Evolutionary conservation across 257 asterid genomes (phyloP).

Genomic region (Paraleonurus japonicus): DNA sequence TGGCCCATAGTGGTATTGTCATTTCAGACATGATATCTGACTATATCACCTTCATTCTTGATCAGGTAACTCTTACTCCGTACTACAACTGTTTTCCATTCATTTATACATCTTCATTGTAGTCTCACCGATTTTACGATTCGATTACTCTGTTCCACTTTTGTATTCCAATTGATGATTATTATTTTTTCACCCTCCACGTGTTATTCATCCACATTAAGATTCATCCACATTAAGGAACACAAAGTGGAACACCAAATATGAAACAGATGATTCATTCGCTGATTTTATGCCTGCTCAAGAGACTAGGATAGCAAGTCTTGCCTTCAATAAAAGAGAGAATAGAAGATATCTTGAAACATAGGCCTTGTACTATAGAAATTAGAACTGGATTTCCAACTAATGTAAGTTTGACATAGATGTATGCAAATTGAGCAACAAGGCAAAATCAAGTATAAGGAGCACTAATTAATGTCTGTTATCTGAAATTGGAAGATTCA

Average conservation of each 20-base stretch:
- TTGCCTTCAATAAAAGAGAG: not conserved
- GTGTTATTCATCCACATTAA: too few species aligned
- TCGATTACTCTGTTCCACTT: too few species aligned
- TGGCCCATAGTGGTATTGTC: conserved; percentile 46
- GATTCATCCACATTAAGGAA: too few species aligned
- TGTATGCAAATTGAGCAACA: not conserved
- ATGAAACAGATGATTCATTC: too few species aligned
- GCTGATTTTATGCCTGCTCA: too few species aligned
- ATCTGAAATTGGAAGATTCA: not conserved
- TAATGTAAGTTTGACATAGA: too few species aligned
- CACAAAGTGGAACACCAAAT: too few species aligned
- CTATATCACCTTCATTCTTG: conserved; percentile 55
- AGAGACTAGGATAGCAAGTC: not conserved
- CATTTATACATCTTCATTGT: not conserved
- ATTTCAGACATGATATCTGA: conserved; percentile 64
- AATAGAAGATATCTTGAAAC: not conserved
- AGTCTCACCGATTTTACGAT: not conserved
- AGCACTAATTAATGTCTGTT: not conserved
- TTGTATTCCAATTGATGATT: too few species aligned
- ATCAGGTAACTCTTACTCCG: conserved; percentile 44
- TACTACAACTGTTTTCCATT: not conserved
- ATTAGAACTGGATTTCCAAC: too few species aligned
- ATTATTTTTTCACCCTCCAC: too few species aligned
- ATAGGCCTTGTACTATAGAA: not conserved
- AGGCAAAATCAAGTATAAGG: not conserved